Evolutionary conservation across 2,329 filamentous ascomycete species (phyloP), one percentile per base, ranked within the genome.

Genomic region (Phaeomoniella chlamydospora): DNA sequence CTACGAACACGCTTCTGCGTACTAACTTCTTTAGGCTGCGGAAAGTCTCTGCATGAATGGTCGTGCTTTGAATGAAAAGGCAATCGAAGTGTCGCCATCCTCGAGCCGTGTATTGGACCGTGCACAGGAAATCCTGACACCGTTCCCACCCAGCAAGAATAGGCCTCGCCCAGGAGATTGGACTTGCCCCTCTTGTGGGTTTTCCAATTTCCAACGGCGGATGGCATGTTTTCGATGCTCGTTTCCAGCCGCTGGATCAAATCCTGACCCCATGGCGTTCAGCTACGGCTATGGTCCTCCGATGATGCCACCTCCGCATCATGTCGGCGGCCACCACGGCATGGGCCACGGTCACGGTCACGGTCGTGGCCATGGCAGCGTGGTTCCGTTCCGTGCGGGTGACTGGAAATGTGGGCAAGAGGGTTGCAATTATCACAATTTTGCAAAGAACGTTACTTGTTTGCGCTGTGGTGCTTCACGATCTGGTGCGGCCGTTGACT

Each of bases 41-140:
- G 90, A 98, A 59, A 93, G 85, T 59, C 72, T 98, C 40, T 96
- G 90, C 67, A 98, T 98, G 90, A 98, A 98, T 53, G 90, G 90
- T 37, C 85, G 90, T 51, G 90, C 90, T 36, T 71, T 98, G 41
- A 98, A 96, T 54, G 90, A 98, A 60, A 96, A 96, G 67, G 90
- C 90, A 45, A 96, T 98, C 53, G 90, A 98, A 61, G 90, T 98
- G 40, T 94, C 90, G 3, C 90, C 90, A 6, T 96, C 88, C 5
- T 94, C 85, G n/a, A 92, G 84, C 63, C 80, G 90, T 39, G 90
- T 98, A 36, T 74, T 98, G 40, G 90, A 98, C 59, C 81, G 88
- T 47, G 90, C 90, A 38, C 83, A 87, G 39, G 90, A 94, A 49
- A 94, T 98, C 44, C 72, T 98, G 37, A 94, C 88, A 1, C 87